Evolutionary conservation across 495 filamentous ascomycete genomes (phyloP).

Genomic region (Cercophora scortea): DNA sequence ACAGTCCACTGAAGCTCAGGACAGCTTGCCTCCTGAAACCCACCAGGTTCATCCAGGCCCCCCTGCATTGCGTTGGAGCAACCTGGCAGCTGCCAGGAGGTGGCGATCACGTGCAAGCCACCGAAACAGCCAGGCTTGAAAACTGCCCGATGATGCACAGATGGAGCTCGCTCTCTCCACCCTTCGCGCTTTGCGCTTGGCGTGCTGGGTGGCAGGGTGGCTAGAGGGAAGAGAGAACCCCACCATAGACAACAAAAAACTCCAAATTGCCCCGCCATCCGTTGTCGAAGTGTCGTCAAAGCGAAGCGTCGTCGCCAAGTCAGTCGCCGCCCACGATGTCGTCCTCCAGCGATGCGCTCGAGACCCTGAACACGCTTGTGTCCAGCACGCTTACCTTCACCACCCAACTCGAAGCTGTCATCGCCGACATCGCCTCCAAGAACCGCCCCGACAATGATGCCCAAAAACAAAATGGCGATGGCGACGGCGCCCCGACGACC

Average conservation of each 20-base stretch:
- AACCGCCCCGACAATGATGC: background rate
- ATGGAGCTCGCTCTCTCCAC: no score
- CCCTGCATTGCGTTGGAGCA: background rate
- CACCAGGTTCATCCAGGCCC: background rate
- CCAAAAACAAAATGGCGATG: no score
- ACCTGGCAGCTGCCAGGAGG: slow-evolving; percentile 8
- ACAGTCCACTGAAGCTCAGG: slow-evolving; percentile 6
- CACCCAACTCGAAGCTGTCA: slow-evolving; percentile 27
- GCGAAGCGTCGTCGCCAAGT: no score
- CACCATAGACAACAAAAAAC: slow-evolving; percentile 1
- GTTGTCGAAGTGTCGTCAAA: no score
- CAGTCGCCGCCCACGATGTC: slow-evolving; percentile 9
- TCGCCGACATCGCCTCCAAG: slow-evolving; percentile 19
- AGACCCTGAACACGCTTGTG: slow-evolving; percentile 15
- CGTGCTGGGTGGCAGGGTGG: no score
- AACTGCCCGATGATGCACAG: no score
- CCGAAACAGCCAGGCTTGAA: no score
- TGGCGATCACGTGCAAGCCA: slow-evolving; percentile 3
- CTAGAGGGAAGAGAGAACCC: no score
- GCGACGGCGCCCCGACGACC: background rate
- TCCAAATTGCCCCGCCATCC: slow-evolving; percentile 9
- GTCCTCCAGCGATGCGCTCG: slow-evolving; percentile 9
- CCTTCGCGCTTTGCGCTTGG: background rate
- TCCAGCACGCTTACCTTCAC: slow-evolving; percentile 21
- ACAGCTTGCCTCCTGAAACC: slow-evolving; percentile 23